phyloP scores from a whole-genome alignment of 2,329 filamentous ascomycete genomes.

The Sporothrix luriei region DNA sequence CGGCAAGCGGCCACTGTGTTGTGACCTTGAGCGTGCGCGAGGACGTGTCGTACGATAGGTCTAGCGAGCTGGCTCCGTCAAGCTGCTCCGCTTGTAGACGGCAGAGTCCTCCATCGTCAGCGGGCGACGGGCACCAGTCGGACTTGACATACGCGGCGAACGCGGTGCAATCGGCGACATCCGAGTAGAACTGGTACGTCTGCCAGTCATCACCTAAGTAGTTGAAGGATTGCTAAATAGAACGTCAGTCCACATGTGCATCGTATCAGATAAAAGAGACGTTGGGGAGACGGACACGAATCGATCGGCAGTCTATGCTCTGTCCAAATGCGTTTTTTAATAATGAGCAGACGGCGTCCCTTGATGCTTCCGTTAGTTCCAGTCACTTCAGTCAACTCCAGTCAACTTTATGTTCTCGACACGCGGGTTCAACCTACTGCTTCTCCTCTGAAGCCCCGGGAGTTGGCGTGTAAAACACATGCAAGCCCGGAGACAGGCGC shows the following conservation, averaged over 20 bases:
- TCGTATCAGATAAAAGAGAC: too few species aligned
- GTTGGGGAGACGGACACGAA: slow-evolving; percentile 45
- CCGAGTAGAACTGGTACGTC: slow-evolving; percentile 71
- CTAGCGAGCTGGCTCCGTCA: slow-evolving; percentile 63
- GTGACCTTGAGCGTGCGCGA: slow-evolving; percentile 67
- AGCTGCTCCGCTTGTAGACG: slow-evolving; percentile 49
- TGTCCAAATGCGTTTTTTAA: slow-evolving; percentile 61
- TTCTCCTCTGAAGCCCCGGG: slow-evolving; percentile 4
- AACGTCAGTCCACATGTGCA: too few species aligned
- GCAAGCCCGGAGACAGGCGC: slow-evolving; percentile 75
- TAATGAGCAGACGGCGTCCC: slow-evolving; percentile 58
- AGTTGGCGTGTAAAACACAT: slow-evolving; percentile 75
- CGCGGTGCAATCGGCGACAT: slow-evolving; percentile 58
- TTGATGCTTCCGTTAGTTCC: slow-evolving; percentile 36
- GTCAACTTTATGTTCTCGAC: neutral
- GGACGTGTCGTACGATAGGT: slow-evolving; percentile 74
- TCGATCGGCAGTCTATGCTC: slow-evolving; percentile 56
- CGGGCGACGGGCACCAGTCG: slow-evolving; percentile 52
- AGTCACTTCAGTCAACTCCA: too few species aligned
- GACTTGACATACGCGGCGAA: slow-evolving; percentile 58
- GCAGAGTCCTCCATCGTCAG: slow-evolving; percentile 52
- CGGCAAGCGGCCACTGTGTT: slow-evolving; percentile 61
- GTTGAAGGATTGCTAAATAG: slow-evolving; percentile 61
- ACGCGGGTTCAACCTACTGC: slow-evolving; percentile 21
- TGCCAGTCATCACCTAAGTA: slow-evolving; percentile 58